Conservation (phyloP, 208 protist species). For the Novymonas esmeraldas region DNA sequence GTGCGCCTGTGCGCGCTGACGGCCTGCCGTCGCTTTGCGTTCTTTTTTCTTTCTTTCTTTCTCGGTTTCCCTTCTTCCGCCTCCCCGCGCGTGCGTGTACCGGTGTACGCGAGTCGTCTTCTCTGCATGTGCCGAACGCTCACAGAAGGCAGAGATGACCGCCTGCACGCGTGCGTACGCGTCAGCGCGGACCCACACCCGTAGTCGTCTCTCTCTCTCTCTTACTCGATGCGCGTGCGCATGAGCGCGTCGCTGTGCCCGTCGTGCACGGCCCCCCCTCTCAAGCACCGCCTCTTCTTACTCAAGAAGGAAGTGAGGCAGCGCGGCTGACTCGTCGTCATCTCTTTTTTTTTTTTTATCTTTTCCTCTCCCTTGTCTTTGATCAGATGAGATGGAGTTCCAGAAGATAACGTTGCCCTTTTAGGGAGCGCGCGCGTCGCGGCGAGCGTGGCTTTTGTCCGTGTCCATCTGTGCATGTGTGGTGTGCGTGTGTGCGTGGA, state of each 20-base stretch:
- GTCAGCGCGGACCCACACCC: not conserved
- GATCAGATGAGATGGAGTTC: too few species aligned
- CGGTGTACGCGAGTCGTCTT: not conserved
- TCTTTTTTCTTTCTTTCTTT: constrained; percentile 13
- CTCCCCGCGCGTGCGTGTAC: not conserved
- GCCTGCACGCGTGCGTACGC: not conserved
- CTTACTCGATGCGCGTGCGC: too few species aligned
- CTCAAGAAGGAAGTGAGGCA: not conserved
- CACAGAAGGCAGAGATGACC: not conserved
- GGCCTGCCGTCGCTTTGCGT: not conserved
- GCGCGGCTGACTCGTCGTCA: not conserved
- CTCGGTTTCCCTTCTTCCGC: not conserved
- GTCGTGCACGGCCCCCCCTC: not conserved
- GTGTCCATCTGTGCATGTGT: too few species aligned
- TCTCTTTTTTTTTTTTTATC: constrained; percentile 1
- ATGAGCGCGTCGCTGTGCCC: not conserved
- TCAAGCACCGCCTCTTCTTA: not conserved
- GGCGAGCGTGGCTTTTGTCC: too few species aligned
- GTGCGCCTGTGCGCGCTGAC: too few species aligned
- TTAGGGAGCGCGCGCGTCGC: too few species aligned
- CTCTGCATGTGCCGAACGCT: not conserved
- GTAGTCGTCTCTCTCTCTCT: not conserved
- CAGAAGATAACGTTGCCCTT: too few species aligned
- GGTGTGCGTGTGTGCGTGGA: too few species aligned
- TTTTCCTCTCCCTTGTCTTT: too few species aligned